These are phyloP conservation scores for Pestalotiopsis sp. DNA, from an alignment of 2,329 filamentous ascomycete species.

Conservation along the genomic window DNA sequence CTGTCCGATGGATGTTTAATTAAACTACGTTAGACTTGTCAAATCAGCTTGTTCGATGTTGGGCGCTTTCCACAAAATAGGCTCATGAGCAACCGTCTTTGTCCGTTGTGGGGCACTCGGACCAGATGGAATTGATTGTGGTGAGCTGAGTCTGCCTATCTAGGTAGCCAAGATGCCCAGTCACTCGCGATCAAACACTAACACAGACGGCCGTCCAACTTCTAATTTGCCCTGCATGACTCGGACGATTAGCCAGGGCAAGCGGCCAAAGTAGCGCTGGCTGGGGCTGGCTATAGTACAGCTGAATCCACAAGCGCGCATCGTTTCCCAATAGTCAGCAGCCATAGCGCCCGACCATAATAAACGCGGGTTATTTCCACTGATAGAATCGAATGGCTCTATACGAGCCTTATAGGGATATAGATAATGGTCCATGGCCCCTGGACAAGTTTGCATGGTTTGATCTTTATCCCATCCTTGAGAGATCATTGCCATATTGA, in stretches of 20 bases:
- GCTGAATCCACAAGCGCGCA: background rate
- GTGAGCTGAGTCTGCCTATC: background rate
- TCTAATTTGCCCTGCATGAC: background rate
- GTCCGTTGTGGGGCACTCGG: background rate
- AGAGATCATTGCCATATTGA: constrained; percentile 17
- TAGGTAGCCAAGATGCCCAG: background rate
- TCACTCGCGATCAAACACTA: background rate
- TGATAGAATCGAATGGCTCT: background rate
- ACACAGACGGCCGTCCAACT: background rate
- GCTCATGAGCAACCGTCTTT: background rate
- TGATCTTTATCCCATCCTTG: background rate
- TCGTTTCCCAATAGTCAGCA: background rate
- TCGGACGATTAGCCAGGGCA: background rate
- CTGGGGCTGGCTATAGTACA: constrained; percentile 4
- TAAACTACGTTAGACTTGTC: no score
- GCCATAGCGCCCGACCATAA: background rate
- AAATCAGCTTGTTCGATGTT: no score
- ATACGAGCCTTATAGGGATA: background rate
- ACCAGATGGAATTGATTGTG: background rate
- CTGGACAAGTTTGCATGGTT: background rate
- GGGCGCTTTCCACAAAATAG: no score
- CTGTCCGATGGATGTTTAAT: no score
- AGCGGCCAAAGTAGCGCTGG: background rate
- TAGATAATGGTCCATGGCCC: background rate
- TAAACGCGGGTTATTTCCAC: no score